Base-by-base conservation (phyloP, 345 rosid species). In the Salix brachista region DNA sequence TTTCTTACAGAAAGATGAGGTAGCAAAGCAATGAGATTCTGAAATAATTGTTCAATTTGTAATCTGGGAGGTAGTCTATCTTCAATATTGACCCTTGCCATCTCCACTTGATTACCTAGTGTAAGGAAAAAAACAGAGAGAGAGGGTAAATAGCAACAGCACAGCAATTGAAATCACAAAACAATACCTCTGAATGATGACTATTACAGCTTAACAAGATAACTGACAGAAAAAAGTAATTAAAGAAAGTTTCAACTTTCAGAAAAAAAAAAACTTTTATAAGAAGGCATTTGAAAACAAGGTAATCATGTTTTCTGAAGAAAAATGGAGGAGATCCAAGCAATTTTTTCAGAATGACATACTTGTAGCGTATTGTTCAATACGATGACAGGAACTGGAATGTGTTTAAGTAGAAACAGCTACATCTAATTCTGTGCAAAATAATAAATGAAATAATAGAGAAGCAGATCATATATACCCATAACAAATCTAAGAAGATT, bases 71-170 rank as follows among this genome's bases (percentile, higher is more conserved):
- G 92, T 79, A 90, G 90, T 80, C 76, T 86, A 66, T 71, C 65
- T 46, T 86, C 84, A 65, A 89, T 80, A 84, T 82, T 84, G 78
- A 86, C 88, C 76, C 78, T 74, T 75, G 92, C 93, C 92, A 95
- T 88, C 88, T 93, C 90, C 80, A 89, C 8, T 8, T 96, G 97
- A 79, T 91, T 87, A 64, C 97, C 99, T 95, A 80, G 37, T 48
- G 65, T 39, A 71, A 88, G 18, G 8, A 82, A 30, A n/a, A 74
- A 10, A 41, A 41, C 44, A 41, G 13, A 41, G 44, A 10, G 4
- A 41, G 44, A 41, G 3, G 42, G 71, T 69, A 37, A 77, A 54
- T 36, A 23, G 28, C 14, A 41, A 6, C 5, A 36, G 28, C 6
- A 14, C n/a, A 37, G n/a, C 71, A 68, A 36, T 58, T 58, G 62